Base-by-base conservation (phyloP, 2,329 filamentous ascomycete genomes). In the Apiospora pterosperma region DNA sequence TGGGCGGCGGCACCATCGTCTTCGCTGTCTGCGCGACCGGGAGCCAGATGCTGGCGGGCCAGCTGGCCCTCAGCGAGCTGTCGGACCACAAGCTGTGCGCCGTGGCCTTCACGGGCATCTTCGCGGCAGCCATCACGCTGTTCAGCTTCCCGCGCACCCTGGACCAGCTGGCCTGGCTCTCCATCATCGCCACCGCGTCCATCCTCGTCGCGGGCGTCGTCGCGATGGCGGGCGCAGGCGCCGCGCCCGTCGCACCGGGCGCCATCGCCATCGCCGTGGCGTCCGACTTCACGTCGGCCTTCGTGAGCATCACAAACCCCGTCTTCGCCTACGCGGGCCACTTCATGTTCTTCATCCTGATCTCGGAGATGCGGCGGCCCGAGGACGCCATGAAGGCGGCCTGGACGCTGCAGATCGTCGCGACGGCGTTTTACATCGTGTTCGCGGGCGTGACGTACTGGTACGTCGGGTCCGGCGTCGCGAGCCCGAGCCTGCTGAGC, bases 331-430 rank as follows among this genome's bases (percentile, higher is more conserved):
- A 81, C 69, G 82, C 82, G 0, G 82, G 82, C 5, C 82, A 84
- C 64, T 84, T 84, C 70, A 82, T 84, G 78, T 85, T 85, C 71
- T 85, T 85, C 73, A 79, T 83, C 59, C 76, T 85, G 38, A 81
- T 85, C 42, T 84, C 81, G 0, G 83, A 85, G 69, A 84, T 85
- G 82, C 79, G 78, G 66, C 74, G 76, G 44, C 83, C 83, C 5
- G 76, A 78, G 62, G 81, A 85, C 62, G 80, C 81, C 2, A 84
- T 84, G 78, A 82, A 83, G 64, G 80, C 84, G 0, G 82, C 82
- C 0, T 84, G 80, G 73, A 75, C 77, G 4, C 76, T 86, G 28
- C 82, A 85, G 69, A 74, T 76, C 52, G 80, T 83, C 66, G 80
- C 82, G 2, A 85, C 82, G 5, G 74, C 76, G 23, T 82, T 83